Base-by-base conservation (phyloP, 768 basidiomycete genomes). In the Mycena haematopus region DNA sequence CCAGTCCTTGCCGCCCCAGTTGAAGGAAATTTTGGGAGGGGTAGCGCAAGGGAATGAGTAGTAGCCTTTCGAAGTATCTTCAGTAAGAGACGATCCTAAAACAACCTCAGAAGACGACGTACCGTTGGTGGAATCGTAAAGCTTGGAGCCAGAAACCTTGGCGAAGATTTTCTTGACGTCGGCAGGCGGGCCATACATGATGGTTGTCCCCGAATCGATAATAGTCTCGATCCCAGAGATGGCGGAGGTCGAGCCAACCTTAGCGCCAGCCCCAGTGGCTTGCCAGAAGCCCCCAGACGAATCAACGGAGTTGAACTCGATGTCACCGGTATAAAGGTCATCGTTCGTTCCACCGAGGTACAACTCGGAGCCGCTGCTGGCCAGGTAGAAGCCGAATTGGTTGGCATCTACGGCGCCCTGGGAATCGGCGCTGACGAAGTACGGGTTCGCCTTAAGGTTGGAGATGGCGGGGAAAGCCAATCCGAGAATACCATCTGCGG, bases 321-420 rank as follows among this genome's bases (percentile, higher is more conserved):
- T 66, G 10, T 71, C 67, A 17, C 79, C 79, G 22, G 79, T 78
- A 73, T 80, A 87, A 61, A 78, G 70, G n/a, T 65, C 65, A 9
- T 68, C 58, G 70, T 88, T 79, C 11, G 77, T 75, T 27, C 83
- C 86, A 15, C 86, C 86, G 49, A 88, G 71, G 62, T 73, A 80
- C 22, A 88, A 78, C 71, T 85, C 83, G 25, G 80, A 77, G 35
- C 72, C 75, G 22, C 72, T 72, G 31, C 72, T 27, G 17, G 78
- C 69, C 53, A 86, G 76, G 52, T 80, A 77, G 67, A 86, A 78
- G 24, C 77, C 76, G 63, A 86, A 85, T 46, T 76, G 70, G 51
- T 75, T 70, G 29, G 76, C 66, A 3, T 72, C 36, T 14, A 76
- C 69, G 22, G 65, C 60, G 15, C 72, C 74, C 33, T 78, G 70